Base-by-base conservation (phyloP, 768 basidiomycete species). In the Gautieria morchelliformis region DNA sequence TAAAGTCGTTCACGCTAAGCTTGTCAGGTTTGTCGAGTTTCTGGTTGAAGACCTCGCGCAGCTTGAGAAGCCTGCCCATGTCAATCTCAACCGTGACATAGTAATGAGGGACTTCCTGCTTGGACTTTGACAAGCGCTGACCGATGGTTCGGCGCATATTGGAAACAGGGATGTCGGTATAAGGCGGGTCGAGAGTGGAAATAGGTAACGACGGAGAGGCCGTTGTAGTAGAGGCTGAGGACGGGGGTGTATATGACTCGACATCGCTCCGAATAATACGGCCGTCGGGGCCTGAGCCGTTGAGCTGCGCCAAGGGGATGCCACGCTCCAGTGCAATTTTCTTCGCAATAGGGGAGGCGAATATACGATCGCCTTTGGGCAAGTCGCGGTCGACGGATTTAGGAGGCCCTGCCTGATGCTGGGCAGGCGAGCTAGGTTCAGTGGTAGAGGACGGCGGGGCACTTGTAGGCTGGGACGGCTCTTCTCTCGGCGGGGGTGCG, bases 61-160 rank as follows among this genome's bases (percentile, higher is more conserved):
- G 80, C 74, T 96, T 98, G 68, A 89, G 70, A 19, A 93, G 85
- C 77, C 90, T 89, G 78, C 92, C 94, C 93, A 99, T 96, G 75
- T 88, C 86, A 70, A 98, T 79, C 65, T 97, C 90, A 44, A 91
- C 81, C 4, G 96, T 97, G 63, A 97, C 72, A 72, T 98, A 98
- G 75, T 95, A 99, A 70, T 98, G 95, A 5, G 96, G 96, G n/a
- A 93, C 67, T 64, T 92, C 86, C 71, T 90, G 87, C 74, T 96
- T 98, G 59, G 90, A 91, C 74, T 97, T 89, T 0, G 85, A 83
- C 62, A 99, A 82, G 63, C 96, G 89, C 41, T 82, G 63, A 56
- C 90, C 96, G 68, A 99, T 99, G 42, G 83, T 85, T 63, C 91
- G 89, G 59, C 96, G 89, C 88, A 99, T 99, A 72, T 85, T 96